Percentiles rank a stretch among this genome's conserved stretches.
Conservation (phyloP, 345 rosid species). For the Eucalyptus virginea region DNA sequence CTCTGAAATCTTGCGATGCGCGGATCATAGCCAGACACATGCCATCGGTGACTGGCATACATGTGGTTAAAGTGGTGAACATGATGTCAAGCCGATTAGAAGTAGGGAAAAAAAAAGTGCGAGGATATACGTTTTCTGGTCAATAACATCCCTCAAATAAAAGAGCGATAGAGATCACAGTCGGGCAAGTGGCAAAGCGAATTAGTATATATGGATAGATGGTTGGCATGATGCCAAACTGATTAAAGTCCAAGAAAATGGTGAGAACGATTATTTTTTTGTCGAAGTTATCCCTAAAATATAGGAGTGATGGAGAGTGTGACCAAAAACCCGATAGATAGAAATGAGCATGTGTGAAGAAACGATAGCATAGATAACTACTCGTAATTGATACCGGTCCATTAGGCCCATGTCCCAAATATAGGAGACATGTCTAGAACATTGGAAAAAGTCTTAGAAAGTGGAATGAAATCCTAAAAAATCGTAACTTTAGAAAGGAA, state of each 20-base stretch:
- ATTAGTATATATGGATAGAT: background rate
- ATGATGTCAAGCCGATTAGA: background rate
- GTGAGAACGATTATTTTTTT: background rate
- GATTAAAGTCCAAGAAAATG: background rate
- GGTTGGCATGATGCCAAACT: background rate
- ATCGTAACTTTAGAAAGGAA: background rate
- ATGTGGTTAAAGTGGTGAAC: background rate
- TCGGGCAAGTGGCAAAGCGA: background rate
- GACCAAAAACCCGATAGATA: accelerated
- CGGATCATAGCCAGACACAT: background rate
- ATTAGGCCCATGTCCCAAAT: background rate
- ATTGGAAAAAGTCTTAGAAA: background rate
- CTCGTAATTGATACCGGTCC: accelerated
- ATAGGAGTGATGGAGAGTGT: background rate
- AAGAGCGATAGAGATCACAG: background rate
- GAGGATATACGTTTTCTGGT: background rate
- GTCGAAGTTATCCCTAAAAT: background rate
- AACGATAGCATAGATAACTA: background rate
- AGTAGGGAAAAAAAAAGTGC: too few relatives aligned
- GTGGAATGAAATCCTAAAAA: background rate
- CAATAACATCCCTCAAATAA: background rate
- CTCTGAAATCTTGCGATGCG: background rate
- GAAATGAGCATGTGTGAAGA: background rate
- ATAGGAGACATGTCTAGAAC: background rate
- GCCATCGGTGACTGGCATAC: background rate